Evolutionary conservation across 1,284 basidiomycete genomes (phyloP).

Genomic region (Marasmius sp.): DNA sequence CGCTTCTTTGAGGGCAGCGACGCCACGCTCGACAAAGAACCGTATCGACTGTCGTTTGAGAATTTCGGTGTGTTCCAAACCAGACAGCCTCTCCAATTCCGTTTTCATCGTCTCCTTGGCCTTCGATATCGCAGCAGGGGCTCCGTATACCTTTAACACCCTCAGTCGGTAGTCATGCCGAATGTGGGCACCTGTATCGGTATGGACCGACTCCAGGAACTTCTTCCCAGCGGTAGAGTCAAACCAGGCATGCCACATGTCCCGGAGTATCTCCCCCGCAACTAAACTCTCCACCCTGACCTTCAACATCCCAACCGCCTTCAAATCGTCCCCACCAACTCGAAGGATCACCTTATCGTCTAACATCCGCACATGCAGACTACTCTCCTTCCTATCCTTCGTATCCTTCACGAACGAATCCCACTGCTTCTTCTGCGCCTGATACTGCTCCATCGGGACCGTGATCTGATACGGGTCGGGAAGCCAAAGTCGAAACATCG

Average conservation of each 20-base stretch:
- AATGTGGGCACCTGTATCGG: slow-evolving; percentile 40
- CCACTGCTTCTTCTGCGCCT: slow-evolving; percentile 49
- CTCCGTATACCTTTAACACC: slow-evolving; percentile 42
- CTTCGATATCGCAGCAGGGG: slow-evolving; percentile 29
- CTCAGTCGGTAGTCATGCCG: slow-evolving; percentile 41
- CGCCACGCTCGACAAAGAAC: slow-evolving; percentile 47
- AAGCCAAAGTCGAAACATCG: slow-evolving; percentile 33
- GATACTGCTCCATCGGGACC: slow-evolving; percentile 47
- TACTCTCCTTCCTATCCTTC: background rate
- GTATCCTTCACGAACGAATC: slow-evolving; percentile 30
- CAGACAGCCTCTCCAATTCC: slow-evolving; percentile 42
- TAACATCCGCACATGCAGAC: slow-evolving; percentile 3
- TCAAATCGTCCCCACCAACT: slow-evolving; percentile 41
- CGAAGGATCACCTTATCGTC: slow-evolving; percentile 28
- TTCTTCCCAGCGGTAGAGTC: slow-evolving; percentile 22
- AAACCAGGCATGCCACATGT: slow-evolving; percentile 48
- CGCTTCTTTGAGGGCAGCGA: slow-evolving; percentile 44
- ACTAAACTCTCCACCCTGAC: slow-evolving; percentile 55
- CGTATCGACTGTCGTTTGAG: slow-evolving; percentile 38
- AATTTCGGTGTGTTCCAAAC: slow-evolving; percentile 36
- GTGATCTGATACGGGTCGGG: slow-evolving; percentile 46
- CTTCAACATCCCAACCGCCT: slow-evolving; percentile 52
- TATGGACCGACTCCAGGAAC: slow-evolving; percentile 35
- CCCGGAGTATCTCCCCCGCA: slow-evolving; percentile 44
- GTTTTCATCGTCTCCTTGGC: slow-evolving; percentile 41